A percentile compares a stretch with the other conserved stretches of the same genome.
phyloP scores from a whole-genome alignment of 2,329 filamentous ascomycete species.

The Phaeophleospora eucalypticola region DNA sequence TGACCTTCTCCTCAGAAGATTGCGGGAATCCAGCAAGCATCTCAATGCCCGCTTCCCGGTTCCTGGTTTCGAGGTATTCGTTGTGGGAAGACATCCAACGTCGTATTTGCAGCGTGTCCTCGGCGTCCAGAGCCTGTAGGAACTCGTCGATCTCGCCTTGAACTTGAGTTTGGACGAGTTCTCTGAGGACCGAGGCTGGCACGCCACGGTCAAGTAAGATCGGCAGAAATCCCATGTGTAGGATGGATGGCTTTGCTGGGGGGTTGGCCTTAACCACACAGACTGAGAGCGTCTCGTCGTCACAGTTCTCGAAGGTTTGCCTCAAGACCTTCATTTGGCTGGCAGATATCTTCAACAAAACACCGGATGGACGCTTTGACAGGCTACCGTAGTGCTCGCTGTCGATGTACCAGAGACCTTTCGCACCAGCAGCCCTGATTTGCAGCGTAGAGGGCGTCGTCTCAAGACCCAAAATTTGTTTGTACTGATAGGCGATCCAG shows the following conservation, averaged over 20 bases:
- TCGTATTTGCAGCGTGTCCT: constrained; percentile 45
- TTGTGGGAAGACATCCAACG: constrained; percentile 52
- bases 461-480: constrained; percentile 46
- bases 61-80: constrained; percentile 34
- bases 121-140: not conserved
- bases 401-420: constrained; percentile 47
- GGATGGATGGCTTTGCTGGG: constrained; percentile 47
- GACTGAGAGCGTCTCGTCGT: constrained; percentile 44
- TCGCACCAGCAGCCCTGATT: constrained; percentile 66
- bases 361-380: constrained; percentile 43
- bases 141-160: constrained; percentile 52
- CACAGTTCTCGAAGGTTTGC: no score
- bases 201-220: constrained; percentile 61
- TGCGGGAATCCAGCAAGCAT: constrained; percentile 52
- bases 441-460: constrained; percentile 64
- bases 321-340: no score
- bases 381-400: constrained; percentile 2
- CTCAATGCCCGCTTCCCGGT: constrained; percentile 26
- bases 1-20: constrained; percentile 49
- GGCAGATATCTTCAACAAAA: no score
- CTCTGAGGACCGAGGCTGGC: constrained; percentile 43
- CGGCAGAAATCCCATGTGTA: constrained; percentile 67
- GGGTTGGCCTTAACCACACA: constrained; percentile 55
- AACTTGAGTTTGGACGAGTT: constrained; percentile 50
- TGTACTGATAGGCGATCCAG: constrained; percentile 53